Base-by-base conservation (phyloP, 306 rosid genomes). In the Cicer chorassanicum region DNA sequence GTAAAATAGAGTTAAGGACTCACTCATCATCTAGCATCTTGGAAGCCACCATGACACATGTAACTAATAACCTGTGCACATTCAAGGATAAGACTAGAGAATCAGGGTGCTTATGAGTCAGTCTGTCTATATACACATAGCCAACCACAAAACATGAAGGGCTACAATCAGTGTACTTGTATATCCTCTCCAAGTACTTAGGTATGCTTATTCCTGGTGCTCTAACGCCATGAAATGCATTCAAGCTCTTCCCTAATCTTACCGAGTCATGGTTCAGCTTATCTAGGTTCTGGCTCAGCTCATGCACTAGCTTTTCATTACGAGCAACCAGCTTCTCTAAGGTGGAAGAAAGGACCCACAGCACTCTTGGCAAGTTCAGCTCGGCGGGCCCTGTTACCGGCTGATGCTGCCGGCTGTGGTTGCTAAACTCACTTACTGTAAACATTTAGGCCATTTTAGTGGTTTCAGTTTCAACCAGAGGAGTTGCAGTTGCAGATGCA, bases 71-170 rank as follows among this genome's bases (percentile, higher is more conserved):
- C 38, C 98, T 82, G 78, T 94, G 98, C 4, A 94, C 89, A 49
- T 92, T 94, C 87, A 90, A 82, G 80, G 96, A 90, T 53, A 86
- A 48, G 48, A 94, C 88, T 9, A 94, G 93, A 41, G 97, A 94
- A 83, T 88, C 88, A 36, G 95, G 98, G 76, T 88, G 86, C 73
- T 74, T 86, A 65, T 94, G 97, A 19, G 89, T 59, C 16, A 92
- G 69, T 84, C 97, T 85, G 68, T 94, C 98, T 16, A 94, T 90
- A 36, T 92, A 92, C 70, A 87, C 96, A 76, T 83, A 94, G 7
- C 89, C 98, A 65, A 94, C 97, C 66, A 94, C 96, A 46, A 94
- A 88, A 68, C 98, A 92, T 0, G 98, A 92, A 1, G 98, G 98
- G 86, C 98, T 94, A 40, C 98, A 94, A 64, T 76, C 81, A 15